phyloP scores from a whole-genome alignment of 139 green algal species.

The Micractinium sp. region DNA sequence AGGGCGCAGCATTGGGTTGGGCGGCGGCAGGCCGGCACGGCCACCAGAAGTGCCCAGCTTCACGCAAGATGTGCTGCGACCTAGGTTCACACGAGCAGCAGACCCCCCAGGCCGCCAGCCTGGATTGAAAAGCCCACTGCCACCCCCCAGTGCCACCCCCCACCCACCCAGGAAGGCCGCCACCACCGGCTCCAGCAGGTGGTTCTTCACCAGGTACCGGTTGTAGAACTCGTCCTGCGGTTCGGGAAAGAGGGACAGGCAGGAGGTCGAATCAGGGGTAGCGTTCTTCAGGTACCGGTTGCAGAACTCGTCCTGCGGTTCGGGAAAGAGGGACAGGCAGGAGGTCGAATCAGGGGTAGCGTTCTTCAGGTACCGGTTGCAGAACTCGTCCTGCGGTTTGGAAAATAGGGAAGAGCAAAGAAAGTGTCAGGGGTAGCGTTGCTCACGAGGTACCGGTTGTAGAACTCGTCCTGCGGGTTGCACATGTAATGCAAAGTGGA shows the following conservation, averaged over 20 bases:
- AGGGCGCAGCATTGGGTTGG: no score
- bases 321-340: not conserved
- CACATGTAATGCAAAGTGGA: no score
- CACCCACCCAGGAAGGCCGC: constrained; percentile 68
- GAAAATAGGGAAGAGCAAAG: not conserved
- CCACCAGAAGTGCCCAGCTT: no score
- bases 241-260: not conserved
- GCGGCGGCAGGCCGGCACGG: no score
- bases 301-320: constrained; percentile 83
- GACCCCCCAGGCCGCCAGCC: not conserved
- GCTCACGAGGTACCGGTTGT: constrained; percentile 74
- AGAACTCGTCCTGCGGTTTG: constrained; percentile 76
- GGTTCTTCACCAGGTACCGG: constrained; percentile 75
- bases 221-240: constrained; percentile 86
- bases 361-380: constrained; percentile 73
- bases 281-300: constrained; percentile 66
- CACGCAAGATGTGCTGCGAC: no score
- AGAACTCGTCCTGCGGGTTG: constrained; percentile 78
- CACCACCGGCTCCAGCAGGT: constrained; percentile 87
- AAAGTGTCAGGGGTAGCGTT: no score
- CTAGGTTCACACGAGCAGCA: not conserved
- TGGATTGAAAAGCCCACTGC: no score
- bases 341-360: no score
- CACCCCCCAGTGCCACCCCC: not conserved
- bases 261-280: not conserved